Evolutionary conservation across 176 grass and related monocot genomes (phyloP).

Genomic region (Guadua angustifolia): DNA sequence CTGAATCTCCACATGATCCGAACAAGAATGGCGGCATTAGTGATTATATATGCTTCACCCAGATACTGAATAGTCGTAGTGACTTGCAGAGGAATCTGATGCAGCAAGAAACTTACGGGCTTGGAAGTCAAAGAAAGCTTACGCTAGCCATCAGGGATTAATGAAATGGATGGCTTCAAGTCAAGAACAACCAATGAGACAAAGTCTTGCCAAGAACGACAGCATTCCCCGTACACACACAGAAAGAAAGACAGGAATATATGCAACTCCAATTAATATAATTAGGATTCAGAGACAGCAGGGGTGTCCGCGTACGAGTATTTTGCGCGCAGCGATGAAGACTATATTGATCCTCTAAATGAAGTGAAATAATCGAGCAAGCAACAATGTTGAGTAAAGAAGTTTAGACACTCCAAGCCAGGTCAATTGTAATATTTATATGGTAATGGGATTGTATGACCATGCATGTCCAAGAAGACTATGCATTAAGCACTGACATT

Average conservation of each 20-base stretch:
- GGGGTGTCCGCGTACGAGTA: not conserved
- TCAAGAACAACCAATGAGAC: conserved; percentile 39
- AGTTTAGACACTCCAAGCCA: conserved; percentile 19
- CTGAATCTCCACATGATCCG: conserved; percentile 4
- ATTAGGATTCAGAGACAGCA: conserved; percentile 10
- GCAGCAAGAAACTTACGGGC: conserved; percentile 24
- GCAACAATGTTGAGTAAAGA: conserved; percentile 14
- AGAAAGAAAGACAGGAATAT: conserved; percentile 10
- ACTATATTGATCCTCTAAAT: not conserved
- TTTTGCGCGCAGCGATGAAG: not conserved
- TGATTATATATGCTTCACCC: conserved; percentile 23
- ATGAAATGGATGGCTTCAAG: conserved; percentile 42
- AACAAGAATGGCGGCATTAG: not conserved
- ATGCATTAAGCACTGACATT: conserved; percentile 38
- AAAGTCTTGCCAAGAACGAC: conserved; percentile 34
- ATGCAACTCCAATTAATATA: not conserved
- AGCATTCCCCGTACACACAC: conserved; percentile 32
- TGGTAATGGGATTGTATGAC: not conserved
- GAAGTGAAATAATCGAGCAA: conserved; percentile 30
- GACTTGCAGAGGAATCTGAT: conserved; percentile 31
- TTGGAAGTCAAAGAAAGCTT: conserved; percentile 42
- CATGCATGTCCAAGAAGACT: conserved; percentile 6
- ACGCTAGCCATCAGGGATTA: conserved; percentile 31
- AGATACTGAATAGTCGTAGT: not conserved
- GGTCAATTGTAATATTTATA: not conserved